Percentiles rank a stretch among this genome's conserved stretches.
phyloP scores from a whole-genome alignment of 768 basidiomycete genomes.

The Lactifluus volemus region DNA sequence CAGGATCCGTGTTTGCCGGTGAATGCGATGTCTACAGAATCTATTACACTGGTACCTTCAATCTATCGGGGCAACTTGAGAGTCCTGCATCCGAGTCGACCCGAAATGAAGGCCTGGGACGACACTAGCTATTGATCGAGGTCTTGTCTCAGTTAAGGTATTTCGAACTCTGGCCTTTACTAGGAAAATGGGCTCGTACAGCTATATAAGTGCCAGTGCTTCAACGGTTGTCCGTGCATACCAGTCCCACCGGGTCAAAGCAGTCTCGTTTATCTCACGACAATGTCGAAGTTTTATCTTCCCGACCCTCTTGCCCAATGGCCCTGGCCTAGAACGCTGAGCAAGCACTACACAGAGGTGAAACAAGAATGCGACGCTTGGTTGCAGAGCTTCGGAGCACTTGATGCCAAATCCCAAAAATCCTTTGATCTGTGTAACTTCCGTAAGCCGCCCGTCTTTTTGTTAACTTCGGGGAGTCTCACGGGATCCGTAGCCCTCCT shows the following conservation, averaged over 20 bases:
- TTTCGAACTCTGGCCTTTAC: too few species aligned
- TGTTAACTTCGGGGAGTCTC: background rate
- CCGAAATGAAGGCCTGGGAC: too few species aligned
- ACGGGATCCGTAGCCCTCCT: background rate
- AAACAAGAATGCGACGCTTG: background rate
- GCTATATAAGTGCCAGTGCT: too few species aligned
- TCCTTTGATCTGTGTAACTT: background rate
- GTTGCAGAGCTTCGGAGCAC: background rate
- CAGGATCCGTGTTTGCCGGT: too few species aligned
- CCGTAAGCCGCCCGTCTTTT: background rate
- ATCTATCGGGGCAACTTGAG: too few species aligned
- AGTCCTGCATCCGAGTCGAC: too few species aligned
- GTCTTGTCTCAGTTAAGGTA: too few species aligned
- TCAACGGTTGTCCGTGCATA: background rate
- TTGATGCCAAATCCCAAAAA: background rate
- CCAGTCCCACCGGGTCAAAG: background rate
- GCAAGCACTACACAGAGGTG: background rate
- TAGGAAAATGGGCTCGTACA: too few species aligned
- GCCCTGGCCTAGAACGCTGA: background rate
- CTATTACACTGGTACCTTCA: too few species aligned
- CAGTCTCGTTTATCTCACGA: background rate
- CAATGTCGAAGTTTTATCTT: background rate
- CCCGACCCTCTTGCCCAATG: background rate
- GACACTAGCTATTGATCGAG: too few species aligned
- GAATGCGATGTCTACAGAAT: too few species aligned